Base-by-base conservation (phyloP, 2,329 filamentous ascomycete species). In the Hirsutella thompsonii region DNA sequence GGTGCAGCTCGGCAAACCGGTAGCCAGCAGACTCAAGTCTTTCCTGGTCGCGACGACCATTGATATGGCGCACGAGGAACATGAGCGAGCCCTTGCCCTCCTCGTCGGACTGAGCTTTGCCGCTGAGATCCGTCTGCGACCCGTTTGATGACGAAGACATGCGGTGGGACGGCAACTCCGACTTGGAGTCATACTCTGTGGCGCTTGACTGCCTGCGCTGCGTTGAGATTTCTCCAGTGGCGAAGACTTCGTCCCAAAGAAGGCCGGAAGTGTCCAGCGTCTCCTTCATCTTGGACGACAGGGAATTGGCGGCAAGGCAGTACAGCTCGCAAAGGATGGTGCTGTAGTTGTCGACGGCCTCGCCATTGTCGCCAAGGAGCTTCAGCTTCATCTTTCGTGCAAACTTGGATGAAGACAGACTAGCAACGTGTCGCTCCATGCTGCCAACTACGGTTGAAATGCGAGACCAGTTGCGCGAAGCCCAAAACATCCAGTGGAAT, bases 401-500 rank as follows among this genome's bases (percentile, higher is more conserved):
- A 43, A 67, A 61, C 39, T 64, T 55, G 29, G 67, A 61, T 36
- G 64, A 57, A 8, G 68, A 58, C 46, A 74, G 55, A 55, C 67
- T 48, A 49, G 70, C 62, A n/a, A 94, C 59, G 49, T 92, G 84
- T 30, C 68, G 69, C 41, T 72, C 72, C 81, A 94, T 94, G 35
- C 73, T 74, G 6, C 74, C 74, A 19, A 93, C 68, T 6, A 92
- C 66, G 35, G 77, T 74, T 41, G 69, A 69, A 19, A 94, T 70
- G 30, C 75, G 72, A 8, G 62, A 55, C 88, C 88, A 94, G 57
- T 88, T 82, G 43, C 79, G 73, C 6, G 83, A 85, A 3, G 86
- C 83, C 43, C 83, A 76, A 55, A 84, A 93, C 52, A 92, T 81
- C 88, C 88, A 94, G 38, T 88, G 77, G 59, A 92, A 94, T 2